Evolutionary conservation across 225 moss, liverwort and hornwort genomes (phyloP), one percentile per base, ranked within the genome.

Genomic region (Lunularia cruciata): DNA sequence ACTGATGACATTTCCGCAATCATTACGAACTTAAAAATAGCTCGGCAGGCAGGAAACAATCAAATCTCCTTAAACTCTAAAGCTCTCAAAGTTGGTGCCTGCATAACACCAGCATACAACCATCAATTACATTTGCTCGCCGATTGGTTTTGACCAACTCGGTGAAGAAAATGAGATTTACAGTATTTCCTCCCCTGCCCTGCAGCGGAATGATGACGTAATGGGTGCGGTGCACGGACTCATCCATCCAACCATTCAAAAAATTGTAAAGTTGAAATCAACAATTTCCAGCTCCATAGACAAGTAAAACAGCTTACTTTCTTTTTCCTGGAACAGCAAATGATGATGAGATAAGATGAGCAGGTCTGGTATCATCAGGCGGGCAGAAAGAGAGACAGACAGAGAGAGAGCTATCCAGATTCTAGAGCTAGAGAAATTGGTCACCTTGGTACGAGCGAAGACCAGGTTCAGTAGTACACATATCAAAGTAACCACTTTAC

Each of bases 301-400:
- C 59, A 54, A 54, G 54, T 54, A 8, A 53, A 53, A 23, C 13
- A 25, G n/a, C 6, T 53, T 0, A 26, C 52, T 53, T 26, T 7
- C 12, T 53, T 53, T 12, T 25, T 16, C 13, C 23, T 26, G 23
- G 52, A 32, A 12, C 32, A 33, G 56, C 56, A 57, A 32, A 57
- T 57, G 56, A 57, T 33, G 56, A 57, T 30, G 56, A 31, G 56
- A 57, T 57, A 57, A 57, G 56, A 57, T 57, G 30, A 57, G 15
- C 32, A 57, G 56, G 56, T 16, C 43, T 30, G 20, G 15, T 8
- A 22, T 12, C 14, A 56, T 27, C 11, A 30, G 10, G 3, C 55
- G 15, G 23, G 56, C 56, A 57, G 28, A 16, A 3, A 56, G 20
- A 15, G 3, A 56, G 56, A 9, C 53, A 4, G 12, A 7, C 49